These are phyloP conservation scores for Fusarium fujikuroi DNA, from an alignment of 2,329 filamentous ascomycete genomes.

Conservation along the genomic window DNA sequence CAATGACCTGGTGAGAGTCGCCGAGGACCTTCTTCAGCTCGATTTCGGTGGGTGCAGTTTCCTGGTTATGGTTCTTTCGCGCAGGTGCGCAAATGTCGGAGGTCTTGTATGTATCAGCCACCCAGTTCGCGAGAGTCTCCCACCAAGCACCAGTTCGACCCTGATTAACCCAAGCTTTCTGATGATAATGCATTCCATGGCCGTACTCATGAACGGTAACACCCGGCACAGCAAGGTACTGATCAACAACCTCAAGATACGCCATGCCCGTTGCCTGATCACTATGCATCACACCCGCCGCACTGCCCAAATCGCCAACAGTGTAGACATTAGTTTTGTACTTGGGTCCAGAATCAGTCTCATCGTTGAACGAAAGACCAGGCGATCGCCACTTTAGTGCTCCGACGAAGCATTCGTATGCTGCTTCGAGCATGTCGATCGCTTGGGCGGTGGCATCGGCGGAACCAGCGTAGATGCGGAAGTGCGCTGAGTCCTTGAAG, in stretches of 20 bases:
- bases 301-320: slow-evolving; percentile 50
- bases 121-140: slow-evolving; percentile 62
- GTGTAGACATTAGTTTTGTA: slow-evolving; percentile 61
- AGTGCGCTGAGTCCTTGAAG: slow-evolving; percentile 52
- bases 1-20: slow-evolving; percentile 59
- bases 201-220: slow-evolving; percentile 63
- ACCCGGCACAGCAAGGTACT: slow-evolving; percentile 51
- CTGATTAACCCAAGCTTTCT: slow-evolving; percentile 57
- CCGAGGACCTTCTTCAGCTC: slow-evolving; percentile 58
- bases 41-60: slow-evolving; percentile 52
- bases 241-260: slow-evolving; percentile 56
- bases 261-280: slow-evolving; percentile 53
- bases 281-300: slow-evolving; percentile 56
- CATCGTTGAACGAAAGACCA: slow-evolving; percentile 51
- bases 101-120: slow-evolving; percentile 60
- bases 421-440: slow-evolving; percentile 57
- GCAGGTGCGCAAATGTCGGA: slow-evolving; percentile 55
- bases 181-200: slow-evolving; percentile 59
- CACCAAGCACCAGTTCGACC: slow-evolving; percentile 60
- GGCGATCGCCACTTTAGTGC: slow-evolving; percentile 53
- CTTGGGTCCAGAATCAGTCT: slow-evolving; percentile 51
- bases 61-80: slow-evolving; percentile 50
- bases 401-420: slow-evolving; percentile 55
- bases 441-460: slow-evolving; percentile 38
- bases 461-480: slow-evolving; percentile 52